Conservation (phyloP, 805 yeast genomes). For the Candida silvicultrix region DNA sequence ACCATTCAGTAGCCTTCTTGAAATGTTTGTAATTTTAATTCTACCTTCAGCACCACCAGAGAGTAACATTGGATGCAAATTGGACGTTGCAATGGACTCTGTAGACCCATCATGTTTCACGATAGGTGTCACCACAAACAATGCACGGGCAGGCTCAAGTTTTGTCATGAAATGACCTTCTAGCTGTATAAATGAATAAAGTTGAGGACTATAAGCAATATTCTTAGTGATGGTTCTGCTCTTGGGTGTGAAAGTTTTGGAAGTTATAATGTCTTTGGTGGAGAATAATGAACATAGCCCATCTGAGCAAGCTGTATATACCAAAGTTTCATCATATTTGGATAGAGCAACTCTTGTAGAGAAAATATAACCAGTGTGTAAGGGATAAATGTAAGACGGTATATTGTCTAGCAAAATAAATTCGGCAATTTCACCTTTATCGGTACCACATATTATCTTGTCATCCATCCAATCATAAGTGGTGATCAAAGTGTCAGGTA, state of each 20-base stretch:
- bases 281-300: constrained; percentile 34
- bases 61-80: constrained; percentile 39
- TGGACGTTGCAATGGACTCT: constrained; percentile 33
- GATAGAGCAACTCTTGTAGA: constrained; percentile 30
- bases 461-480: constrained; percentile 40
- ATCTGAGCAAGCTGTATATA: constrained; percentile 34
- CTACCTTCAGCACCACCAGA: constrained; percentile 47
- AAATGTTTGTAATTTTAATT: constrained; percentile 33
- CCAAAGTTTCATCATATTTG: constrained; percentile 23
- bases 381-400: constrained; percentile 33
- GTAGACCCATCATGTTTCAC: constrained; percentile 35
- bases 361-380: constrained; percentile 32
- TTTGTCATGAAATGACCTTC: constrained; percentile 36
- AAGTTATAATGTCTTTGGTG: constrained; percentile 22
- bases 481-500: constrained; percentile 31
- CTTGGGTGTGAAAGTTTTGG: constrained; percentile 24
- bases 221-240: constrained; percentile 25
- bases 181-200: constrained; percentile 31
- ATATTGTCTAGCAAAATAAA: constrained; percentile 28
- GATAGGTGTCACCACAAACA: constrained; percentile 26
- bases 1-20: constrained; percentile 30
- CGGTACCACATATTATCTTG: constrained; percentile 48
- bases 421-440: constrained; percentile 56
- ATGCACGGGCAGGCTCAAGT: constrained; percentile 30
- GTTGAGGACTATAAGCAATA: constrained; percentile 25